Evolutionary conservation across 768 basidiomycete species (phyloP).

Genomic region (Hygrophorus russula): DNA sequence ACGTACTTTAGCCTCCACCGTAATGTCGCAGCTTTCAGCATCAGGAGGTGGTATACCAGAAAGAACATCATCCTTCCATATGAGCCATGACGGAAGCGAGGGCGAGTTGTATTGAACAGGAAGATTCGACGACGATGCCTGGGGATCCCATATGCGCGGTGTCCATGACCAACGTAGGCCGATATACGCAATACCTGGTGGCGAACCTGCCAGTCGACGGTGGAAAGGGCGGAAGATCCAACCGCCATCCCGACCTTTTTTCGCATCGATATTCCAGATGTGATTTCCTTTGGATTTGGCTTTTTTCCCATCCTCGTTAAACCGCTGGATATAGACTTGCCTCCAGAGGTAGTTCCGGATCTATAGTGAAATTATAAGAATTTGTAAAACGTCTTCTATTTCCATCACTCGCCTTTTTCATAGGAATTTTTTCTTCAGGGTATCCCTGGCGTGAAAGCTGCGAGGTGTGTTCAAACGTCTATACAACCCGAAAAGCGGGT

Average conservation of each 20-base stretch:
- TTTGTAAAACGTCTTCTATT: slow-evolving; percentile 8
- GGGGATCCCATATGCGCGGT: slow-evolving; percentile 95
- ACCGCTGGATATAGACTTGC: slow-evolving; percentile 87
- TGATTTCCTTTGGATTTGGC: slow-evolving; percentile 99
- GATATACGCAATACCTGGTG: slow-evolving; percentile 72
- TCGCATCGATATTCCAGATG: slow-evolving; percentile 98
- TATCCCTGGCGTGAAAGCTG: slow-evolving; percentile 80
- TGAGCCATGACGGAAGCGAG: slow-evolving; percentile 74
- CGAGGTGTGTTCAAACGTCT: slow-evolving; percentile 3
- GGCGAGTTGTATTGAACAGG: slow-evolving; percentile 76
- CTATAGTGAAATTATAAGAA: slow-evolving; percentile 23
- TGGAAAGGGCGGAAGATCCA: slow-evolving; percentile 89
- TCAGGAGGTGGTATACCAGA: slow-evolving; percentile 72
- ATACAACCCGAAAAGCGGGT: neutral
- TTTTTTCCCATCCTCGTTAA: slow-evolving; percentile 99
- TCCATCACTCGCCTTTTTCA: slow-evolving; percentile 69
- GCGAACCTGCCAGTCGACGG: slow-evolving; percentile 76
- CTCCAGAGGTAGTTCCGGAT: slow-evolving; percentile 95
- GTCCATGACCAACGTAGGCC: slow-evolving; percentile 82
- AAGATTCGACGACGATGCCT: slow-evolving; percentile 66
- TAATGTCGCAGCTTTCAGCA: slow-evolving; percentile 66
- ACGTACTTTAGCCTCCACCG: slow-evolving; percentile 64
- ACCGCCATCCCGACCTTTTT: slow-evolving; percentile 57
- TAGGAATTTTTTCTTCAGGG: slow-evolving; percentile 89
- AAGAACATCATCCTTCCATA: slow-evolving; percentile 77